Base-by-base conservation (phyloP, 1,139 yeast genomes). In the Taphrina pruni region DNA sequence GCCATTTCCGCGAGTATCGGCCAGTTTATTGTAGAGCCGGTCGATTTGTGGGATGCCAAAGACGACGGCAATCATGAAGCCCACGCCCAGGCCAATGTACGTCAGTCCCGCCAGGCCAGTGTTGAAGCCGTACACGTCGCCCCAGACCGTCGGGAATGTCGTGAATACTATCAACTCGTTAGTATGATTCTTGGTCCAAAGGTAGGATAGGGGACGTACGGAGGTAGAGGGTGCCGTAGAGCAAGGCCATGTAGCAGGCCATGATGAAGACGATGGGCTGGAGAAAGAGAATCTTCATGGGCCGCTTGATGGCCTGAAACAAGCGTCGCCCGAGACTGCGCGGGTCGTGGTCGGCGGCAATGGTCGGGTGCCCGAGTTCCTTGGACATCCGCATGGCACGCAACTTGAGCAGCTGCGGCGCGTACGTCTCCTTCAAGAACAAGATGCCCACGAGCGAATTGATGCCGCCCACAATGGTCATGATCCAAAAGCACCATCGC, bases 381-480 rank as follows among this genome's bases (percentile, higher is more conserved):
- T 32, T 52, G n/a, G 66, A 20, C 60, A 51, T 41, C 41, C 60
- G 46, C 21, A 11, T 26, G 26, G 60, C 60, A 26, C 60, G 46
- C 17, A 35, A 12, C 46, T 41, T 38, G 32, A 56, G 60, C 71
- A 91, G 87, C 5, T 89, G 92, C 6, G 96, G 94, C 11, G 96
- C 93, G 78, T 90, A 92, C 36, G 97, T 92, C 81, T 93, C 98
- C 11, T 96, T 96, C 76, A 86, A 80, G 65, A 80, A 64, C 9
- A 76, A 77, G 76, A 86, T 86, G 61, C 86, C 84, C 0, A 88
- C 86, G 0, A 87, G 87, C 0, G 89, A 88, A 1, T 88, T 88
- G 60, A 86, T 36, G 80, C 1, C 69, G n/a, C 65, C 76, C 1
- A 79, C 76, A 35, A 72, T 72, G 84, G 80, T 71, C 81, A 86